phyloP scores from a whole-genome alignment of 1,284 basidiomycete species.

The Moesziomyces aphidis region DNA sequence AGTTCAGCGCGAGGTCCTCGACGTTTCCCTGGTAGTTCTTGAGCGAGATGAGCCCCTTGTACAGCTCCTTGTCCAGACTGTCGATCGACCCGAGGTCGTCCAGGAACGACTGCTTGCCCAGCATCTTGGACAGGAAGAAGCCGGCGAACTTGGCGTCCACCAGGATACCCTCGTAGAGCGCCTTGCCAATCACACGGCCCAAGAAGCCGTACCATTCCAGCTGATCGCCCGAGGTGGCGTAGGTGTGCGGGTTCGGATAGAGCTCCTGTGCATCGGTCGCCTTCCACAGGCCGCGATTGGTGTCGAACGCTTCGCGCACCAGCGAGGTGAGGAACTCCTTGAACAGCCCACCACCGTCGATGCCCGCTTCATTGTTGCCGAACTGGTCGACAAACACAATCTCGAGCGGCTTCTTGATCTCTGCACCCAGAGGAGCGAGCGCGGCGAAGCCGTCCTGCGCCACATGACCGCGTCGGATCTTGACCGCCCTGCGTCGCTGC shows the following conservation, averaged over 20 bases:
- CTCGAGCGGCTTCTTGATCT: slow-evolving; percentile 82
- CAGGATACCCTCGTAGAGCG: slow-evolving; percentile 94
- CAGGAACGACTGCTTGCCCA: slow-evolving; percentile 66
- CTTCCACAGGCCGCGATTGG: slow-evolving; percentile 92
- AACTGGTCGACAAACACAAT: slow-evolving; percentile 93
- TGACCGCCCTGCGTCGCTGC: slow-evolving; percentile 69
- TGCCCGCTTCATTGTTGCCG: slow-evolving; percentile 86
- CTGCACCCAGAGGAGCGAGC: slow-evolving; percentile 76
- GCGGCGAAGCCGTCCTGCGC: slow-evolving; percentile 85
- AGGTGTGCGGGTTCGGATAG: slow-evolving; percentile 85
- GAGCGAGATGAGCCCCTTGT: slow-evolving; percentile 89
- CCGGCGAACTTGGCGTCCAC: slow-evolving; percentile 95
- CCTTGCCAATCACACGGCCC: slow-evolving; percentile 92
- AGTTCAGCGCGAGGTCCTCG: slow-evolving; percentile 92
- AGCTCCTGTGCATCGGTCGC: slow-evolving; percentile 89
- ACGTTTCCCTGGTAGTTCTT: slow-evolving; percentile 90
- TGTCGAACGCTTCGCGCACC: slow-evolving; percentile 90
- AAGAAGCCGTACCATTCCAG: slow-evolving; percentile 90
- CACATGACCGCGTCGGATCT: slow-evolving; percentile 79
- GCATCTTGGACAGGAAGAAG: slow-evolving; percentile 87
- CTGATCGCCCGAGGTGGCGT: slow-evolving; percentile 58
- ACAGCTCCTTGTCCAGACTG: slow-evolving; percentile 77
- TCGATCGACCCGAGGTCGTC: slow-evolving; percentile 60
- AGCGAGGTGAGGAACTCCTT: slow-evolving; percentile 91
- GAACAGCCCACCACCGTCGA: slow-evolving; percentile 96